Evolutionary conservation across 2,329 filamentous ascomycete genomes (phyloP), one percentile per base, ranked within the genome.

Genomic region (Thielaviopsis euricoi): DNA sequence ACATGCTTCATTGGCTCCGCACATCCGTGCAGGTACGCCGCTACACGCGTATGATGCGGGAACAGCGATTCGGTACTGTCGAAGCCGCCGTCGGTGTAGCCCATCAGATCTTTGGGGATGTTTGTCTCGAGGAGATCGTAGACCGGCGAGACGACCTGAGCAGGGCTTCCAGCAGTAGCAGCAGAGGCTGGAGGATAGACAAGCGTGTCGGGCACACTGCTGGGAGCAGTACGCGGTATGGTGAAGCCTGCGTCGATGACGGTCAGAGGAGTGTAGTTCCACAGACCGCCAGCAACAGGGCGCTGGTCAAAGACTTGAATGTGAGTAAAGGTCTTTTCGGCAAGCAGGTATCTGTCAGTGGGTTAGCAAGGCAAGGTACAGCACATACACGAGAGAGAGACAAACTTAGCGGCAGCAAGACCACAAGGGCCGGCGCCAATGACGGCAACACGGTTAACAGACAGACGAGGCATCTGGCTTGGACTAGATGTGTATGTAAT

Each of bases 371-470:
- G 37, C 10, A 17, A 3, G 37, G 15, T 3, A 3, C 5, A 3
- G 37, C 3, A 3, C 5, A 3, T 10, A 77, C 76, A 9, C 86
- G 86, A 61, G 78, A 78, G 25, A 48, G 26, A 48, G n/a, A 19
- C 56, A 40, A 19, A 57, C 56, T 53, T 57, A 19, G 56, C 49
- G 26, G 49, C 56, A n/a, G 56, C 56, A 9, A 57, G 56, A 19
- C 56, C 49, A 26, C 56, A 57, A 0, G 86, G 83, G 0, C 86
- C 86, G 13, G 82, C 85, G n/a, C 86, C 86, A 60, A 89, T 81
- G 50, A 89, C 76, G 60, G 82, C 84, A 62, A 89, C 74, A 15
- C 70, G 74, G 57, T 72, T 70, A 23, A 79, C 62, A 17, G 29
- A 37, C 17, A 37, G 6, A 23, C 25, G 37, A 33, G 66, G 62